phyloP scores from a whole-genome alignment of 768 basidiomycete genomes.

The Dictyophora rubrovolvata region DNA sequence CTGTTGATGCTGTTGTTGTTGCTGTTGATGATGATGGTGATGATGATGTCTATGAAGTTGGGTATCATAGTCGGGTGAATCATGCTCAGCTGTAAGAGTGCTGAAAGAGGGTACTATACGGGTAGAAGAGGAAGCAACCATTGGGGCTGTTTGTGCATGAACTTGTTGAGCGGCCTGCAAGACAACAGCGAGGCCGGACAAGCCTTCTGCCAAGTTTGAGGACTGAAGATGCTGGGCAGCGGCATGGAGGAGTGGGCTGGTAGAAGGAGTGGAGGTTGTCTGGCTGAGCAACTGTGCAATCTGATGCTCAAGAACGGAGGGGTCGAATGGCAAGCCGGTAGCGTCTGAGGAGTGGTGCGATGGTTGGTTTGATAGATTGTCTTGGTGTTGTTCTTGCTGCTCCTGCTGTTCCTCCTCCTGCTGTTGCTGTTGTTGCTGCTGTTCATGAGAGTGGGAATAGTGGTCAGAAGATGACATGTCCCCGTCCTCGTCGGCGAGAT shows the following conservation, averaged over 20 bases:
- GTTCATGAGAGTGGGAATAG: constrained; percentile 12
- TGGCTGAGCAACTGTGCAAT: constrained; percentile 66
- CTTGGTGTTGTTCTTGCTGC: constrained; percentile 2
- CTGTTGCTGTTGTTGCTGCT: constrained; percentile 18
- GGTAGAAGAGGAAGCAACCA: constrained; percentile 40
- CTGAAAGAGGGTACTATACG: constrained; percentile 71
- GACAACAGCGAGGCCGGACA: constrained; percentile 66
- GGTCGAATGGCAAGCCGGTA: constrained; percentile 26
- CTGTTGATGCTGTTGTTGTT: constrained; percentile 16
- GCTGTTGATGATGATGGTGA: constrained; percentile 1
- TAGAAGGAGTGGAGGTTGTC: constrained; percentile 60
- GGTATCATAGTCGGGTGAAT: constrained; percentile 3
- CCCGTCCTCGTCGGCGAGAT: constrained; percentile 37
- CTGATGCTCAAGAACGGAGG: constrained; percentile 61
- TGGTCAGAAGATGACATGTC: constrained; percentile 23
- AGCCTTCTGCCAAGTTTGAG: constrained; percentile 32
- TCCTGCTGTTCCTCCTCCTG: not conserved
- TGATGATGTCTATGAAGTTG: constrained; percentile 18
- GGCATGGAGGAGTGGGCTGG: constrained; percentile 45
- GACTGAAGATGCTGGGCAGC: constrained; percentile 59
- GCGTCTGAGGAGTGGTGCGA: constrained; percentile 30
- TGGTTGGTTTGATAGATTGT: constrained; percentile 22
- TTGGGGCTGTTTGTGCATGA: constrained; percentile 28
- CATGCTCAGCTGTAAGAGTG: constrained; percentile 51
- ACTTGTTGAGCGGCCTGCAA: constrained; percentile 63